Conservation (phyloP, 495 filamentous ascomycete genomes). For the Collariella sp. region DNA sequence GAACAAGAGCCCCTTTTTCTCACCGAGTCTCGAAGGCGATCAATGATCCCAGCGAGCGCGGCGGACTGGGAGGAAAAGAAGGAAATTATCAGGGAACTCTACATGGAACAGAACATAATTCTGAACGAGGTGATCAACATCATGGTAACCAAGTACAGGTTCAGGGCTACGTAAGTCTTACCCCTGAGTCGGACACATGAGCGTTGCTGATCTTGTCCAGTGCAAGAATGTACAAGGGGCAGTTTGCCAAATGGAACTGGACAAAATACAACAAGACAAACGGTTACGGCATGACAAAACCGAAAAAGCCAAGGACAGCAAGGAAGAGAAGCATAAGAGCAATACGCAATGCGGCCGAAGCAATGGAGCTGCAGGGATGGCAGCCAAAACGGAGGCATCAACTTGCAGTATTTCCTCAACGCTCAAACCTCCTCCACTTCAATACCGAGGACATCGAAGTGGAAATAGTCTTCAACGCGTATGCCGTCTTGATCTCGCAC, state of each 20-base stretch:
- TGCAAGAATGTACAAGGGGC: conserved; percentile 32
- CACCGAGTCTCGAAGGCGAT: conserved; percentile 6
- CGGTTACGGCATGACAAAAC: not conserved
- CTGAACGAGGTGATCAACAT: conserved; percentile 31
- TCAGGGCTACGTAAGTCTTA: conserved; percentile 28
- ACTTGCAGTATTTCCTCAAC: not conserved
- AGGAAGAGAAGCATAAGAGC: not conserved
- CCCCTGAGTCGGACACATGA: not conserved
- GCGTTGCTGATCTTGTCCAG: not conserved
- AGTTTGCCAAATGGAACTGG: conserved; percentile 31
- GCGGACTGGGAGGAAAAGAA: conserved; percentile 29
- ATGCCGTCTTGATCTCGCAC: conserved; percentile 7
- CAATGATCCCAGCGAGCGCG: conserved; percentile 25
- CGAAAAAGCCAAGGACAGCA: conserved; percentile 4
- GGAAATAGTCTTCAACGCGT: conserved; percentile 8
- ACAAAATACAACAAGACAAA: conserved; percentile 28
- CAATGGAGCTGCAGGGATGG: not conserved
- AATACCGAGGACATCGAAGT: not conserved
- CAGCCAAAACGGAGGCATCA: not conserved
- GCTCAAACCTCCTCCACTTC: not conserved
- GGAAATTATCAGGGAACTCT: conserved; percentile 22
- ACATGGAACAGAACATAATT: conserved; percentile 29
- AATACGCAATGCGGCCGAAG: not conserved
- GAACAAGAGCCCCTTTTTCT: too few species aligned
- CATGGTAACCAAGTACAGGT: conserved; percentile 24